phyloP scores from a whole-genome alignment of 345 rosid genomes.

The Camelina hispida region DNA sequence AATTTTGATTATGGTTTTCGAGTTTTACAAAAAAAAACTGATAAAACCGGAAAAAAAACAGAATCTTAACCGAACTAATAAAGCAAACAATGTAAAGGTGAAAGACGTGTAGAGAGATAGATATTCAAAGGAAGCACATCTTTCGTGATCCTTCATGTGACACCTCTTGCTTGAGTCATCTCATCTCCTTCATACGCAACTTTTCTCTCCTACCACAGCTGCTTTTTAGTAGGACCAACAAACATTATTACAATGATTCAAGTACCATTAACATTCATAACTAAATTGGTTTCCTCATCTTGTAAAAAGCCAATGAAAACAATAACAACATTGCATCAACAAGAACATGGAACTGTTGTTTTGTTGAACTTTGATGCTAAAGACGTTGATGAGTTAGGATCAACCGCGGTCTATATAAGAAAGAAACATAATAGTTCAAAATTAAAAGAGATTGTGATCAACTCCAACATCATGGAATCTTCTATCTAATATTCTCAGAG shows the following conservation, averaged over 20 bases:
- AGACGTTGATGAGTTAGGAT: not conserved
- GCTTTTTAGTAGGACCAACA: not conserved
- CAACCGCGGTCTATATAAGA: not conserved
- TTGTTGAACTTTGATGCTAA: not conserved
- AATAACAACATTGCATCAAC: not conserved
- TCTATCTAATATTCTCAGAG: not conserved
- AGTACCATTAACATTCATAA: constrained; percentile 19
- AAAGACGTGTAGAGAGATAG: constrained; percentile 10
- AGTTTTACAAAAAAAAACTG: not conserved
- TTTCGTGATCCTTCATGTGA: constrained; percentile 39
- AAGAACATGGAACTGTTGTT: no score
- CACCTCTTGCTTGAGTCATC: constrained; percentile 34
- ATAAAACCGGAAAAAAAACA: constrained; percentile 1
- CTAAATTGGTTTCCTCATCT: constrained; percentile 10
- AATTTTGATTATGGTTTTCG: not conserved
- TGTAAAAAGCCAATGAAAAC: constrained; percentile 14
- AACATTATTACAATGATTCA: not conserved
- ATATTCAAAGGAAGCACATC: constrained; percentile 11
- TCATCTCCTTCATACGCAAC: constrained; percentile 6
- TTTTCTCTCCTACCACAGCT: constrained; percentile 1
- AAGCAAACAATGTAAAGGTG: constrained; percentile 13
- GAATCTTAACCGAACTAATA: constrained; percentile 7
- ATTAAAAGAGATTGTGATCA: not conserved
- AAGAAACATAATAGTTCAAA: not conserved
- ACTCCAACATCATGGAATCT: constrained; percentile 10